phyloP scores from a whole-genome alignment of 441 rosid genomes.

The Mallotus japonicus region DNA sequence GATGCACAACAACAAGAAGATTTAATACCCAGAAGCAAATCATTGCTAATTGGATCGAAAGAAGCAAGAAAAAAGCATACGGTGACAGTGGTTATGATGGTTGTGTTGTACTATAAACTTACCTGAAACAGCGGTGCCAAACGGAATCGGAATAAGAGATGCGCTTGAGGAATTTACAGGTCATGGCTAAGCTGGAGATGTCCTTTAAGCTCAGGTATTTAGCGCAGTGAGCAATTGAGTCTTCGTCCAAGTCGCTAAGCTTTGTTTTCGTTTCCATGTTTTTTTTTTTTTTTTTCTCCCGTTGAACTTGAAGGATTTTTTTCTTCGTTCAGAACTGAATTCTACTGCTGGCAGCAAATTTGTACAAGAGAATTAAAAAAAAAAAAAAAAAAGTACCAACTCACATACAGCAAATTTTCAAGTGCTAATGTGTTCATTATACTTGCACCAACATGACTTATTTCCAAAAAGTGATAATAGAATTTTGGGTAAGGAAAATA shows the following conservation, averaged over 20 bases:
- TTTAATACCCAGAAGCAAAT: no score
- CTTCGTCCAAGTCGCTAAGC: slow-evolving; percentile 41
- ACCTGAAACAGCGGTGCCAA: slow-evolving; percentile 52
- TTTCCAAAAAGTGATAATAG: no score
- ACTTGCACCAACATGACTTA: no score
- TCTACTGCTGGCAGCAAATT: no score
- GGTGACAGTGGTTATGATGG: neutral
- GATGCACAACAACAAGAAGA: neutral
- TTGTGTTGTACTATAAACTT: neutral
- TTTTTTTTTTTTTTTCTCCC: no score
- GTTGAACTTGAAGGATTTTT: no score
- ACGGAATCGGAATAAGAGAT: slow-evolving; percentile 44
- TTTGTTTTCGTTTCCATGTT: slow-evolving; percentile 2
- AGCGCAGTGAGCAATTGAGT: slow-evolving; percentile 45
- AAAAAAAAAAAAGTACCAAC: no score
- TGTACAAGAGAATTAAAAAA: no score
- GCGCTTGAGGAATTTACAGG: slow-evolving; percentile 43
- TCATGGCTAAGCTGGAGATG: slow-evolving; percentile 35
- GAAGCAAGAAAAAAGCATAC: neutral
- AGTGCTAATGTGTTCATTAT: no score
- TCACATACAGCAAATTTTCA: no score
- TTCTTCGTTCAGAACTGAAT: no score
- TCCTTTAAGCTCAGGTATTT: slow-evolving; percentile 35
- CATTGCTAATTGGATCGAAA: neutral
- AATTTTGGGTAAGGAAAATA: no score